A percentile compares a stretch with the other conserved stretches of the same genome.
Evolutionary conservation across 345 rosid species (phyloP).

Genomic region (Arabidopsis thaliana): DNA sequence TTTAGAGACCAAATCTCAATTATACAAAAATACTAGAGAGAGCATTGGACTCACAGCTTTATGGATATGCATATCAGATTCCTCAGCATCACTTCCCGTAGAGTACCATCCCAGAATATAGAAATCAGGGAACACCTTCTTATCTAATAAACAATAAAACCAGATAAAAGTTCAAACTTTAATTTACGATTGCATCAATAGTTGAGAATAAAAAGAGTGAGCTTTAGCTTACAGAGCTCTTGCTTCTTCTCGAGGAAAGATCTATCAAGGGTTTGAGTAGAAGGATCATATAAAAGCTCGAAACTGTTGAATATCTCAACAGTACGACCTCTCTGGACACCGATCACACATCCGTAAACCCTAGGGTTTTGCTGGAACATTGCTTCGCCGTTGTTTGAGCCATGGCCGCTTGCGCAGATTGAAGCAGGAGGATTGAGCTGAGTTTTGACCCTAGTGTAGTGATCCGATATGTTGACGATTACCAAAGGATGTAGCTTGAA

Average conservation of each 20-base stretch:
- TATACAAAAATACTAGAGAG: not conserved
- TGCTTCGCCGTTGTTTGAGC: constrained; percentile 46
- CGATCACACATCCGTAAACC: constrained; percentile 94
- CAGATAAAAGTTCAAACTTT: not conserved
- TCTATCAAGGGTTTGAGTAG: constrained; percentile 73
- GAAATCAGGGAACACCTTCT: constrained; percentile 90
- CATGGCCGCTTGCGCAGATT: constrained; percentile 37
- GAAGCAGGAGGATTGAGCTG: constrained; percentile 65
- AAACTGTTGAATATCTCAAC: constrained; percentile 98
- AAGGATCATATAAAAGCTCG: constrained; percentile 84
- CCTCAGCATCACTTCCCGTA: constrained; percentile 83
- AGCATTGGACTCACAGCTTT: constrained; percentile 69
- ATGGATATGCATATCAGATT: constrained; percentile 91
- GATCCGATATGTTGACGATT: constrained; percentile 92
- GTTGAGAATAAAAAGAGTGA: not conserved
- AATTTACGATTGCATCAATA: not conserved
- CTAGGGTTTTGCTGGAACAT: constrained; percentile 53
- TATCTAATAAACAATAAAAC: constrained; percentile 28
- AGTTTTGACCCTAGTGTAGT: constrained; percentile 86
- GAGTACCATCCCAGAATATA: constrained; percentile 98
- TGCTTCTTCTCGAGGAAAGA: constrained; percentile 95
- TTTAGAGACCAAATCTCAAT: constrained; percentile 10
- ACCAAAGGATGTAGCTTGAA: constrained; percentile 97
- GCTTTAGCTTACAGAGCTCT: constrained; percentile 72
- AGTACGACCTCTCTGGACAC: constrained; percentile 88